Base-by-base conservation (phyloP, 2,329 filamentous ascomycete genomes). In the Talaromyces sp. region DNA sequence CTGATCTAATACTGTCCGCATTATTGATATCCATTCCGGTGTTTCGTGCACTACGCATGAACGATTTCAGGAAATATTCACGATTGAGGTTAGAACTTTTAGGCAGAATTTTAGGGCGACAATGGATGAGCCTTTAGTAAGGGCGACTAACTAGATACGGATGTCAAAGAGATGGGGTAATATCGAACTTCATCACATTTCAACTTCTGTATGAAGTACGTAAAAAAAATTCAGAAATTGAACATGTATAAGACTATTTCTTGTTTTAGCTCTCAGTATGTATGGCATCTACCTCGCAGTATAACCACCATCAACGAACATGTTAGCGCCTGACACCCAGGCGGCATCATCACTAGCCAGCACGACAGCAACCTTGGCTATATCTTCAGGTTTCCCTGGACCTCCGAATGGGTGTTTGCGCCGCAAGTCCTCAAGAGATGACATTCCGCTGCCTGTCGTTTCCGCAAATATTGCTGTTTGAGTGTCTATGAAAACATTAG, bases 301-400 rank as follows among this genome's bases (percentile, higher is more conserved):
- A 74, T 78, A 83, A 1, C 80, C 81, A 4, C 81, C 81, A 75
- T 83, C 81, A 19, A 82, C 78, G 0, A 50, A 50, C 47, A 50
- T 50, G 6, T 50, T 50, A 50, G 47, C 47, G 22, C 81, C 82
- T 22, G 80, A 82, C 27, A 83, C 72, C 77, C 77, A 83, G 41
- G 70, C 72, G 3, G 79, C 79, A 67, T 83, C 81, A 43, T 82
- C 80, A 63, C 79, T 81, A 1, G 79, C 79, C 60, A 84, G 67
- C 67, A 81, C 80, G 8, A 84, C 75, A 0, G 79, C 81, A 45
- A 77, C 76, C 16, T 73, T 69, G 0, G 77, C 76, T 47, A 80
- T 73, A 62, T 79, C 76, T 57, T 50, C 62, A 16, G 56, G 62
- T 13, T 27, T 41, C 6, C 60, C 60, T 11, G 60, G 60, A 3